Percentiles rank a stretch among this genome's conserved stretches.
phyloP scores from a whole-genome alignment of 2,329 filamentous ascomycete genomes.

The Endoconidiophora laricicola region DNA sequence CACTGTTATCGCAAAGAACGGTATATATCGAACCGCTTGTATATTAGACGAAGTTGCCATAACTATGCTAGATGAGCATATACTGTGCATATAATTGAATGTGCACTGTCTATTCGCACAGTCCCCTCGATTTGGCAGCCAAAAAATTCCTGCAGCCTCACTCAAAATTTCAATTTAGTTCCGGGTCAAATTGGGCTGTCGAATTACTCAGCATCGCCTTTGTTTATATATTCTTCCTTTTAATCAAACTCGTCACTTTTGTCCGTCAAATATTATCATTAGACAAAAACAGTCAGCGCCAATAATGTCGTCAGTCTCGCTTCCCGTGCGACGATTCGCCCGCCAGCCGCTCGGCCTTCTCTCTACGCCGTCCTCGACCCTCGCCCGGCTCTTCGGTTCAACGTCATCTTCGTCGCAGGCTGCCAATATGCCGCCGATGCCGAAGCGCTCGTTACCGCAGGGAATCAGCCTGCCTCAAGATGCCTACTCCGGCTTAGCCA shows the following conservation, averaged over 20 bases:
- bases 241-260: not conserved
- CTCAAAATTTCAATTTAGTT: not conserved
- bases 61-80: no score
- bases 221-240: not conserved
- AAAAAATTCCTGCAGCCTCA: conserved; percentile 11
- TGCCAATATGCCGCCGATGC: conserved; percentile 9
- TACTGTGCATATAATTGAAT: not conserved
- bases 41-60: no score
- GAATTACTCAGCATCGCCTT: not conserved
- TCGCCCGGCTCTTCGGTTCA: not conserved
- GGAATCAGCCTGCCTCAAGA: conserved; percentile 10
- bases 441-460: conserved; percentile 6
- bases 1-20: not conserved
- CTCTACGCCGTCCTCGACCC: not conserved
- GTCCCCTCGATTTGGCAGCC: conserved; percentile 5
- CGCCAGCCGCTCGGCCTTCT: not conserved
- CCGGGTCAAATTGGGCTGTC: not conserved
- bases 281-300: not conserved
- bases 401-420: not conserved
- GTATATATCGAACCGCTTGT: not conserved
- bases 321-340: not conserved
- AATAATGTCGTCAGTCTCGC: conserved; percentile 1
- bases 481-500: conserved; percentile 8
- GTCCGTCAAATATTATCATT: not conserved
- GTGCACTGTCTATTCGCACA: not conserved